Conservation (phyloP, 495 filamentous ascomycete species). For the Pseudevernia furfuracea region DNA sequence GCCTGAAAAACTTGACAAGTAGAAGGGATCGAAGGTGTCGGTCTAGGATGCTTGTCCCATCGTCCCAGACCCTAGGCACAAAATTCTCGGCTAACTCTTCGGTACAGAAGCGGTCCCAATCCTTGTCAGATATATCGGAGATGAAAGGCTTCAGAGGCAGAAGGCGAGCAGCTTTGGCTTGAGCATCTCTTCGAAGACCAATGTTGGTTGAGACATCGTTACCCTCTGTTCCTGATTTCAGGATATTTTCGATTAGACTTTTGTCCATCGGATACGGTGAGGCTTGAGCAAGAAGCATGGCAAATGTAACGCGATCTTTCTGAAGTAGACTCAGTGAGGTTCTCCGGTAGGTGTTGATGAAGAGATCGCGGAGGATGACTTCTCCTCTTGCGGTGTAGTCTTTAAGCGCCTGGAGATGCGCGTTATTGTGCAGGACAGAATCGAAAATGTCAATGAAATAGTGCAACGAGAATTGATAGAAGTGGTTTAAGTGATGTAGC, state of each 20-base stretch:
- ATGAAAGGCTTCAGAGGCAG: constrained; percentile 67
- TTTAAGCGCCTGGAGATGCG: constrained; percentile 59
- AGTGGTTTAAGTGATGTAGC: constrained; percentile 96
- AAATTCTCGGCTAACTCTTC: constrained; percentile 85
- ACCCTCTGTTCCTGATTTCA: constrained; percentile 70
- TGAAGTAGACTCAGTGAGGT: constrained; percentile 90
- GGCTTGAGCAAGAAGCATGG: constrained; percentile 93
- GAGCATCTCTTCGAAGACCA: constrained; percentile 58
- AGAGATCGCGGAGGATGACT: constrained; percentile 81
- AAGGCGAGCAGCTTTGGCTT: constrained; percentile 59
- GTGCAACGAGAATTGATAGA: constrained; percentile 98
- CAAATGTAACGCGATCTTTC: constrained; percentile 86
- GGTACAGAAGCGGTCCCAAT: constrained; percentile 72
- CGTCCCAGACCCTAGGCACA: constrained; percentile 72
- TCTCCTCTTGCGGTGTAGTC: constrained; percentile 72
- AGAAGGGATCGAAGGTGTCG: constrained; percentile 76
- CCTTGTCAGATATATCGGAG: constrained; percentile 46
- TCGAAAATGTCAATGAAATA: constrained; percentile 98
- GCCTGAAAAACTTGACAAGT: constrained; percentile 86
- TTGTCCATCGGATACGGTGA: constrained; percentile 92
- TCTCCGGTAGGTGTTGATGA: constrained; percentile 83
- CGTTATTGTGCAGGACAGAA: constrained; percentile 77
- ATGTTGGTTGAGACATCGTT: constrained; percentile 66
- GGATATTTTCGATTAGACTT: constrained; percentile 70
- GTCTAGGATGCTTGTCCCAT: constrained; percentile 55